A percentile compares a stretch with the other conserved stretches of the same genome.
Conservation (phyloP, 768 basidiomycete species). For the Suillus sp. region DNA sequence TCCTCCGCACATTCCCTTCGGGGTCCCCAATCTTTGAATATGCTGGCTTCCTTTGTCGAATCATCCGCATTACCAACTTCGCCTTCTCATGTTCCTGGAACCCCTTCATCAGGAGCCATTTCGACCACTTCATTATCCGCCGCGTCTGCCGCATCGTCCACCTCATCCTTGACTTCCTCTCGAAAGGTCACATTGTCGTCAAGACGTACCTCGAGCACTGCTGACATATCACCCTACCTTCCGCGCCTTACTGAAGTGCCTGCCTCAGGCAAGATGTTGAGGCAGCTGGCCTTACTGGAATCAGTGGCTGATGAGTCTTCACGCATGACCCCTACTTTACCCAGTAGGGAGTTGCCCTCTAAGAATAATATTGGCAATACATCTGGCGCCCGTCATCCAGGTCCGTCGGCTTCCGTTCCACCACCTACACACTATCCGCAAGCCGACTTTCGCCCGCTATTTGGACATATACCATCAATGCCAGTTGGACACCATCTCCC, state of each 20-base stretch:
- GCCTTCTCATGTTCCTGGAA: conserved; percentile 7
- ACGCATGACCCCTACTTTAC: conserved; percentile 50
- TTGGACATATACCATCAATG: conserved; percentile 34
- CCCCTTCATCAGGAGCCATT: conserved; percentile 15
- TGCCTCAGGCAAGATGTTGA: conserved; percentile 61
- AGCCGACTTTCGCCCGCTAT: conserved; percentile 32
- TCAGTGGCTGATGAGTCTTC: conserved; percentile 75
- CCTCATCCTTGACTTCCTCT: conserved; percentile 18
- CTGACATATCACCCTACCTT: conserved; percentile 73
- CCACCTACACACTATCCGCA: conserved; percentile 21
- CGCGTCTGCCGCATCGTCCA: conserved; percentile 15
- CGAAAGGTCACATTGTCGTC: conserved; percentile 29
- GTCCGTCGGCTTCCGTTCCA: conserved; percentile 33
- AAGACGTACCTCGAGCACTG: conserved; percentile 48
- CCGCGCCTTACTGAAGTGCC: conserved; percentile 55
- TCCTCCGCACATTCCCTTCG: not conserved
- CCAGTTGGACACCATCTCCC: conserved; percentile 14
- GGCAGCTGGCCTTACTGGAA: conserved; percentile 72
- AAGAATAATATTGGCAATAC: not conserved
- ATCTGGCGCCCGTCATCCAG: conserved; percentile 17
- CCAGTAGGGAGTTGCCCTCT: conserved; percentile 28
- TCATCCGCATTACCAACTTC: not conserved
- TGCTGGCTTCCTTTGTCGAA: conserved; percentile 9
- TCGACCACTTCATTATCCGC: conserved; percentile 10
- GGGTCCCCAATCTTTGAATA: conserved; percentile 5